phyloP scores from a whole-genome alignment of 1,284 basidiomycete genomes.

The Xerocomus nothofagi region DNA sequence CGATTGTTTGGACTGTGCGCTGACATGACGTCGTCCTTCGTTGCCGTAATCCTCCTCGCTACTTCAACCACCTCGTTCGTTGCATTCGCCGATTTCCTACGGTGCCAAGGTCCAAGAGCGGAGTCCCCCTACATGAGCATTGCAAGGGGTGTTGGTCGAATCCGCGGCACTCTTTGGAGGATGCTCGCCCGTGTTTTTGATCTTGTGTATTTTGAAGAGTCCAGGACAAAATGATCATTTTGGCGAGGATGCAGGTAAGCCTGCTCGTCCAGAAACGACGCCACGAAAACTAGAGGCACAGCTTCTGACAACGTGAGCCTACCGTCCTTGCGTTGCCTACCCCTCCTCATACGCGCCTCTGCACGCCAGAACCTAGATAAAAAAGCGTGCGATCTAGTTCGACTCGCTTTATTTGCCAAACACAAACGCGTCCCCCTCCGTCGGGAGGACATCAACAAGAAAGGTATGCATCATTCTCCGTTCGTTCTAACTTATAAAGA shows the following conservation, averaged over 20 bases:
- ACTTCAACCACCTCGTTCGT: too few species aligned
- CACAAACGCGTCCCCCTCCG: conserved; percentile 58
- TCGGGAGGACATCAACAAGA: conserved; percentile 77
- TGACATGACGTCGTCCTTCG: conserved; percentile 1
- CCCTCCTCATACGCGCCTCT: not conserved
- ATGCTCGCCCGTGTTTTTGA: conserved; percentile 30
- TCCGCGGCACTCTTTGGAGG: conserved; percentile 31
- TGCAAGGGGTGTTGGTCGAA: conserved; percentile 27
- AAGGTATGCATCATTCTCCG: conserved; percentile 45
- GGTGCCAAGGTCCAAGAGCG: conserved; percentile 12
- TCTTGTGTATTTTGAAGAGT: conserved; percentile 23
- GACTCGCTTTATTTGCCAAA: conserved; percentile 73
- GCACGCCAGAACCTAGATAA: conserved; percentile 50
- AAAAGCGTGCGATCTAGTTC: conserved; percentile 64
- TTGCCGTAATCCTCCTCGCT: not conserved
- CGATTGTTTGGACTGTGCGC: not conserved
- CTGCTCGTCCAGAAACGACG: too few species aligned
- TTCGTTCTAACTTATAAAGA: not conserved
- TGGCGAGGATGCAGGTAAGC: conserved; percentile 31
- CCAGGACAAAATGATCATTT: conserved; percentile 28
- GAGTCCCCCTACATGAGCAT: conserved; percentile 29
- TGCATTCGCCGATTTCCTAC: not conserved
- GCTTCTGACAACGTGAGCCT: conserved; percentile 26
- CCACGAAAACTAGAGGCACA: conserved; percentile 15
- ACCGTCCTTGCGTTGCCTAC: not conserved